A percentile compares a stretch with the other conserved stretches of the same genome.
These are phyloP conservation scores for Irpex sp. DNA, from an alignment of 1,284 basidiomycete species.

Conservation along the genomic window DNA sequence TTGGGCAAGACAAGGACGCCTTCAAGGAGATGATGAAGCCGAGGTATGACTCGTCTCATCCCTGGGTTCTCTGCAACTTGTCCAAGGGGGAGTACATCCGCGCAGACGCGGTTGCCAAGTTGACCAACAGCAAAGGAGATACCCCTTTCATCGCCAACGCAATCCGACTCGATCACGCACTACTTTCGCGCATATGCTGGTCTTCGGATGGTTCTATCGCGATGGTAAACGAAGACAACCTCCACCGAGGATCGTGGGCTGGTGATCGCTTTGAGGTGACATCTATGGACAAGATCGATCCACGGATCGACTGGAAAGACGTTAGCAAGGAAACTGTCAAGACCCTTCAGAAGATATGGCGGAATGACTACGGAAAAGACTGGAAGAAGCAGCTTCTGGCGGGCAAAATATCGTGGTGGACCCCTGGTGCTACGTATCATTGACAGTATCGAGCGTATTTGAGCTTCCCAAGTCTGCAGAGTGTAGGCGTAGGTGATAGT, in stretches of 20 bases:
- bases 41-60: not conserved
- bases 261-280: constrained; percentile 28
- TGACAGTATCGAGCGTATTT: not conserved
- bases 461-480: not conserved
- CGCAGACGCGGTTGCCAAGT: not conserved
- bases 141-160: not conserved
- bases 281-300: constrained; percentile 5
- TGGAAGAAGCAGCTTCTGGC: not conserved
- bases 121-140: not conserved
- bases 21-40: not conserved
- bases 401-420: not conserved
- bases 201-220: constrained; percentile 6
- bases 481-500: too few species aligned
- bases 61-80: constrained; percentile 3
- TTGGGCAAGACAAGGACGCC: not conserved
- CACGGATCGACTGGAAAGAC: constrained; percentile 11
- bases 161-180: constrained; percentile 8
- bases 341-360: not conserved
- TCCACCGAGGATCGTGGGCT: constrained; percentile 16
- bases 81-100: constrained; percentile 6
- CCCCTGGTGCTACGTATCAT: not conserved
- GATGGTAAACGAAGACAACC: not conserved
- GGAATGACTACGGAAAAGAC: not conserved
- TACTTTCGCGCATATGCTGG: constrained; percentile 16
- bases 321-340: constrained; percentile 6